phyloP scores from a whole-genome alignment of 495 filamentous ascomycete genomes.

The Penicillium cataractarum region DNA sequence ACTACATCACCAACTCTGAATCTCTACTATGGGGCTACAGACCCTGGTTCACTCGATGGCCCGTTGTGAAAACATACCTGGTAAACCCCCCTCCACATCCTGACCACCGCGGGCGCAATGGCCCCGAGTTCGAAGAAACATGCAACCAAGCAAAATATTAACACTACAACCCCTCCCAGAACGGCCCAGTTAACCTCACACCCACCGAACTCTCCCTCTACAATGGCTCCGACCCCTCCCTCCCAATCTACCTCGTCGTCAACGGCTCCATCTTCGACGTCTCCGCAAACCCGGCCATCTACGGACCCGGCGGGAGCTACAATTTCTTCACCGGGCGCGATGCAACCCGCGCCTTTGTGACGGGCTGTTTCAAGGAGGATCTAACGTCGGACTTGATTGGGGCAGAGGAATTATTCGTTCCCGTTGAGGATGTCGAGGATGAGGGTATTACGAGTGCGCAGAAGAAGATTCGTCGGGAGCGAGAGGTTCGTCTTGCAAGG shows the following conservation, averaged over 20 bases:
- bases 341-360: constrained; percentile 89
- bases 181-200: constrained; percentile 64
- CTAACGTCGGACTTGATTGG: constrained; percentile 79
- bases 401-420: constrained; percentile 87
- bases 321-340: constrained; percentile 85
- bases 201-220: constrained; percentile 70
- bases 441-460: constrained; percentile 53
- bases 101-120: neutral
- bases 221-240: constrained; percentile 73
- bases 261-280: constrained; percentile 98
- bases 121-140: neutral
- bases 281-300: constrained; percentile 68
- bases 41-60: constrained; percentile 67
- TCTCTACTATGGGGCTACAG: constrained; percentile 69
- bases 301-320: constrained; percentile 91
- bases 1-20: constrained; percentile 74
- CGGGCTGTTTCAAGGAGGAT: constrained; percentile 92
- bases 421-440: constrained; percentile 65
- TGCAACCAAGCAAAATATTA: neutral
- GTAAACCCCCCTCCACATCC: constrained; percentile 43
- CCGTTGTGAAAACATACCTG: constrained; percentile 63
- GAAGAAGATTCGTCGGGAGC: constrained; percentile 56
- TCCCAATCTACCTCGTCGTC: constrained; percentile 88
- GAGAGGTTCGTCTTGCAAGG: constrained; percentile 51
- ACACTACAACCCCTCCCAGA: constrained; percentile 38